These are phyloP conservation scores for Lithospermum erythrorhizon DNA, from an alignment of 257 asterid species.

Conservation along the genomic window DNA sequence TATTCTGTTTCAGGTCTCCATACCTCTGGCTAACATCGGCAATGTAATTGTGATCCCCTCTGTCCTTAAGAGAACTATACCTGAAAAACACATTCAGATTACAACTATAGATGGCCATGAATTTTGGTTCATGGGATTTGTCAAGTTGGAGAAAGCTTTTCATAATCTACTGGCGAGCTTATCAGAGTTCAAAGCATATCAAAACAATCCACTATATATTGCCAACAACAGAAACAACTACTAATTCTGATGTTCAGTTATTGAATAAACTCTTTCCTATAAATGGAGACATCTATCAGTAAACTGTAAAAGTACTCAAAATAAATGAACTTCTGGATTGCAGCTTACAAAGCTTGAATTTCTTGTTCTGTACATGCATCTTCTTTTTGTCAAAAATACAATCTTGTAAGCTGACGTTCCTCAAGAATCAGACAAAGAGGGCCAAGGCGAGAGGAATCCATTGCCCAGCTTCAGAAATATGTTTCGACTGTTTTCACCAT, in stretches of 20 bases:
- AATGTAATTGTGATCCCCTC: constrained; percentile 44
- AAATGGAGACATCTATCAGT: neutral
- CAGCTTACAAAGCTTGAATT: too few relatives aligned
- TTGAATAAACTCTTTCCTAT: neutral
- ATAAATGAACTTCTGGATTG: too few relatives aligned
- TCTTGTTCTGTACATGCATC: neutral
- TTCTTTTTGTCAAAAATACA: neutral
- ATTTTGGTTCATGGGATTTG: constrained; percentile 86
- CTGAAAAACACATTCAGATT: constrained; percentile 52
- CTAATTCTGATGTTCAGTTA: neutral
- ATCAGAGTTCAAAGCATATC: constrained; percentile 32
- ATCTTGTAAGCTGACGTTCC: too few relatives aligned
- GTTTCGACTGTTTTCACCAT: too few relatives aligned
- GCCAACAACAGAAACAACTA: neutral
- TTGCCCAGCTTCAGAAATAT: neutral
- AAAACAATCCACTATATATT: neutral
- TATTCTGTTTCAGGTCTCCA: constrained; percentile 27
- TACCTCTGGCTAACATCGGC: constrained; percentile 38
- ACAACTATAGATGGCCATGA: constrained; percentile 58
- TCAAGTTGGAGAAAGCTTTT: constrained; percentile 61
- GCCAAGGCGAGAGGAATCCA: too few relatives aligned
- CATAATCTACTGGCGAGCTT: constrained; percentile 47
- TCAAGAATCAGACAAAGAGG: neutral
- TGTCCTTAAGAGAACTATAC: constrained; percentile 36
- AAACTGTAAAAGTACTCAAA: too few relatives aligned